A percentile compares a stretch with the other conserved stretches of the same genome.
Conservation (phyloP, 805 yeast genomes). For the Sugiyamaella qingdaonensis region DNA sequence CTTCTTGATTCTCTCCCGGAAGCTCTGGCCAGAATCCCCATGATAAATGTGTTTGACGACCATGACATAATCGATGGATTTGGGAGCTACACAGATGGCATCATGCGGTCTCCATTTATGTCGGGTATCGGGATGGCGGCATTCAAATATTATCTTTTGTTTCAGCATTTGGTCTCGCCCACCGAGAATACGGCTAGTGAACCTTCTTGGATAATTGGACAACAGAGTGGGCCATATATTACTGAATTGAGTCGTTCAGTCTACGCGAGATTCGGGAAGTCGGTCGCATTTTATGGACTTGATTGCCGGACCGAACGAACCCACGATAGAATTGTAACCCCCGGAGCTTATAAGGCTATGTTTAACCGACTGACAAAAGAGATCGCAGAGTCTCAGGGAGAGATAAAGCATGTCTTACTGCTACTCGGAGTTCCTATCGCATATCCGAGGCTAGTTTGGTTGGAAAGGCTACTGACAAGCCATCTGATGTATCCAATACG, state of each 20-base stretch:
- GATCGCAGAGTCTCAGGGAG: conserved; percentile 44
- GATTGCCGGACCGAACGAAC: conserved; percentile 94
- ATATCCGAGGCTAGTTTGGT: conserved; percentile 90
- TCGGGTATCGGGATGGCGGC: conserved; percentile 72
- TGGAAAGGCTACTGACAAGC: conserved; percentile 64
- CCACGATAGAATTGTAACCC: conserved; percentile 50
- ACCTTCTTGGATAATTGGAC: conserved; percentile 61
- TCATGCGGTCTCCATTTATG: conserved; percentile 71
- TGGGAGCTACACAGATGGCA: conserved; percentile 76
- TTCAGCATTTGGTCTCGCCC: conserved; percentile 76
- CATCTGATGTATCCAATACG: conserved; percentile 59
- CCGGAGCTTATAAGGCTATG: conserved; percentile 52
- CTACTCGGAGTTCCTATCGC: conserved; percentile 94
- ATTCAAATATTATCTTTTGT: conserved; percentile 79
- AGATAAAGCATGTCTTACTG: conserved; percentile 70
- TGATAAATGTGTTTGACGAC: conserved; percentile 84
- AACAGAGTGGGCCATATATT: conserved; percentile 62
- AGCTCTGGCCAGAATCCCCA: conserved; percentile 80
- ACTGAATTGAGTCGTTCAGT: conserved; percentile 61
- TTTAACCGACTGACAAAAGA: conserved; percentile 61
- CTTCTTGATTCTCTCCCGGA: conserved; percentile 64
- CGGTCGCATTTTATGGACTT: conserved; percentile 67
- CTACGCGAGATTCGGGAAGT: conserved; percentile 69
- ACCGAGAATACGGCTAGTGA: conserved; percentile 40
- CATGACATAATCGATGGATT: conserved; percentile 97